Evolutionary conservation across 768 basidiomycete genomes (phyloP).

Genomic region (Gelatoporia subvermispora): DNA sequence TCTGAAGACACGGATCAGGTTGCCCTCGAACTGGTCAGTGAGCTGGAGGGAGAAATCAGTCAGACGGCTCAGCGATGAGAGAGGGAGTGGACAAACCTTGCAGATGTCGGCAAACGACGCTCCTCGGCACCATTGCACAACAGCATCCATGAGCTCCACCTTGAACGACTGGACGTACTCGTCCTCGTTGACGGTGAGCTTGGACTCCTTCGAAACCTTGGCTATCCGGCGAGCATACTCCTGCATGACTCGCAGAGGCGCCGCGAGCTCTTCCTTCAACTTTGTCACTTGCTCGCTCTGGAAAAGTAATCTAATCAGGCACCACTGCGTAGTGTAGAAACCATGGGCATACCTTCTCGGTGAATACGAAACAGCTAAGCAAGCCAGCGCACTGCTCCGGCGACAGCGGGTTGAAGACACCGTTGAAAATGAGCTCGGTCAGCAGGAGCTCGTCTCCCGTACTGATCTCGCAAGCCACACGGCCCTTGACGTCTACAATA

Average conservation of each 20-base stretch:
- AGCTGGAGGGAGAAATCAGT: constrained; percentile 44
- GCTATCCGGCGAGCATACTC: constrained; percentile 94
- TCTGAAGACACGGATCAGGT: constrained; percentile 92
- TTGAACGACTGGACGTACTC: constrained; percentile 97
- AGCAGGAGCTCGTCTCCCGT: constrained; percentile 94
- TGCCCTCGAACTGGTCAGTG: constrained; percentile 96
- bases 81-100: constrained; percentile 53
- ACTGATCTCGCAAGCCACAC: constrained; percentile 98
- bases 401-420: constrained; percentile 83
- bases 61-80: neutral
- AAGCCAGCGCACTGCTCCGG: constrained; percentile 93
- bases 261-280: constrained; percentile 90
- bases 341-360: constrained; percentile 70
- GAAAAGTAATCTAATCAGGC: neutral
- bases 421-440: constrained; percentile 97
- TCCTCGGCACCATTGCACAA: constrained; percentile 97
- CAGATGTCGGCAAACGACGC: constrained; percentile 94
- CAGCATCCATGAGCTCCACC: constrained; percentile 97
- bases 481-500: constrained; percentile 96
- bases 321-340: neutral
- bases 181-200: constrained; percentile 83
- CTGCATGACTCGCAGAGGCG: constrained; percentile 91
- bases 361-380: constrained; percentile 97
- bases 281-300: constrained; percentile 84
- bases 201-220: constrained; percentile 93